Conservation (phyloP, 2,329 filamentous ascomycete genomes). For the Hypoxylon sp. region DNA sequence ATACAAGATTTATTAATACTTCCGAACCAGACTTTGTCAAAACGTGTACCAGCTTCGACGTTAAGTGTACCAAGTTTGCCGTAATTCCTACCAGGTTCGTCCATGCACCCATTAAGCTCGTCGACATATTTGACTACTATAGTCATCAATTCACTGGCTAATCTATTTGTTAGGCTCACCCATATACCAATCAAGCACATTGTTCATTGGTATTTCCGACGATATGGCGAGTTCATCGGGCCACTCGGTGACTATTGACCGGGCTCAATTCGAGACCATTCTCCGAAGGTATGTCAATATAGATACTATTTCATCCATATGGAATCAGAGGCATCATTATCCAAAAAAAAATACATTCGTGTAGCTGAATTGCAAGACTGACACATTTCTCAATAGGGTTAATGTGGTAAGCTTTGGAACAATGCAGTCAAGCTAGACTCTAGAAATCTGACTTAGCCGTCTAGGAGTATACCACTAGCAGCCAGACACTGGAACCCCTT, state of each 20-base stretch:
- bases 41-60: neutral
- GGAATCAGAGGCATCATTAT: neutral
- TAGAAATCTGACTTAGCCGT: slow-evolving; percentile 29
- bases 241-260: neutral
- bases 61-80: neutral
- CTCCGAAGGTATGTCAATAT: slow-evolving; percentile 68
- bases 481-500: slow-evolving; percentile 57
- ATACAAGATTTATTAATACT: neutral
- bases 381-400: slow-evolving; percentile 46
- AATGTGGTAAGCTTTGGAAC: slow-evolving; percentile 50
- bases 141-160: no score
- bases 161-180: neutral
- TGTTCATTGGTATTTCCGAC: neutral
- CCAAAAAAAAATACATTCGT: slow-evolving; percentile 6
- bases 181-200: neutral
- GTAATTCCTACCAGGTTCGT: neutral
- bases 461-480: slow-evolving; percentile 36
- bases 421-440: slow-evolving; percentile 35
- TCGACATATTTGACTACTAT: neutral
- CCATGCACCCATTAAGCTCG: neutral
- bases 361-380: slow-evolving; percentile 30
- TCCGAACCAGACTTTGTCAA: neutral
- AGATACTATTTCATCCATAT: neutral
- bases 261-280: slow-evolving; percentile 50
- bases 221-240: neutral